These are phyloP conservation scores for Liquidambar formosana DNA, from an alignment of 164 flowering plant genomes.

Conservation along the genomic window DNA sequence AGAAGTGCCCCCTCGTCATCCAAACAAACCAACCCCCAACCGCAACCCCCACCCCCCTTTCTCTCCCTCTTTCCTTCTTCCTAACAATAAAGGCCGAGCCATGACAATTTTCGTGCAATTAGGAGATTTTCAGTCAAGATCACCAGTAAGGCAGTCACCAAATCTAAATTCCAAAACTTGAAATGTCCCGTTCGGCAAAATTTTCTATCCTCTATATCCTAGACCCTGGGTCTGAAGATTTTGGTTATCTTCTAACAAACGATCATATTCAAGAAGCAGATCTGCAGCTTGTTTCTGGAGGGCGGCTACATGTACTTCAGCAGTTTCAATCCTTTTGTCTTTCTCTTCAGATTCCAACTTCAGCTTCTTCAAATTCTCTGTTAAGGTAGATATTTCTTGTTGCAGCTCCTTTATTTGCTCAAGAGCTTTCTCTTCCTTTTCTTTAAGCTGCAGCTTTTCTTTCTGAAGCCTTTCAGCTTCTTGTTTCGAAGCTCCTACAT, in stretches of 20 bases:
- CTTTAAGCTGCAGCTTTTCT: constrained; percentile 50
- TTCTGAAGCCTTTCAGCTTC: constrained; percentile 66
- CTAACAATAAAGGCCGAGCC: not conserved
- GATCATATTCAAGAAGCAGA: constrained; percentile 87
- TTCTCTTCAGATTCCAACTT: constrained; percentile 65
- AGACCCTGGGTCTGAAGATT: constrained; percentile 66
- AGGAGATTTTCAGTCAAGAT: not conserved
- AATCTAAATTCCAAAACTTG: not conserved
- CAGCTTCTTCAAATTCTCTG: constrained; percentile 58
- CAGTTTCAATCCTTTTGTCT: constrained; percentile 63
- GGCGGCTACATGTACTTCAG: constrained; percentile 73
- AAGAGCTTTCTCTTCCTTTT: constrained; percentile 64
- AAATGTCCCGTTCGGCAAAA: no score
- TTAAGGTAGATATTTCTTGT: constrained; percentile 50
- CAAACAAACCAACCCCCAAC: no score
- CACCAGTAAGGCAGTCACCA: not conserved
- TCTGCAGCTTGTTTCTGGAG: constrained; percentile 94
- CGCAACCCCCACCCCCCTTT: no score
- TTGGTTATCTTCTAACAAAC: constrained; percentile 86
- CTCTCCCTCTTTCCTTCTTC: no score
- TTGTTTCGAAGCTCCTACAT: constrained; percentile 49
- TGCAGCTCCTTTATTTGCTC: constrained; percentile 53
- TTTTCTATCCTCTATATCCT: constrained; percentile 36
- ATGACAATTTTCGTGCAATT: not conserved
- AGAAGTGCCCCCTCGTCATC: not conserved